Base-by-base conservation (phyloP, 2,329 filamentous ascomycete species). In the Sporothrix globosa region DNA sequence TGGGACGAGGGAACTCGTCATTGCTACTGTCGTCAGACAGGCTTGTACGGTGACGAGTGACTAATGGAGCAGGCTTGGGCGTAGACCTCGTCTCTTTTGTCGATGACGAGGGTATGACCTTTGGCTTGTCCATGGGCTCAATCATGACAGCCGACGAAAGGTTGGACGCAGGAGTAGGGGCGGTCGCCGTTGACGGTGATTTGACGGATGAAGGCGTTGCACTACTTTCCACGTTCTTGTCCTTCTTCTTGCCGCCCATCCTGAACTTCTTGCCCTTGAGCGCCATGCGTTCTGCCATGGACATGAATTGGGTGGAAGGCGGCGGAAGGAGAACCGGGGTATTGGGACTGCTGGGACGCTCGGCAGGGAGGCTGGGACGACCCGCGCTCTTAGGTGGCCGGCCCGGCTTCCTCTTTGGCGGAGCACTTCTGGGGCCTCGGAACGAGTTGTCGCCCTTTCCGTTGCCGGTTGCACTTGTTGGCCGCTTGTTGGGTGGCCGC, bases 221-320 rank as follows among this genome's bases (percentile, higher is more conserved):
- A 1, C 53, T 48, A 6, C 19, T 54, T 4, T 52, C 48, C 21
- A 5, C 19, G 9, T 54, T 46, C 6, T 14, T n/a, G 27, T 44
- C 39, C 14, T 27, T 30, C 46, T 24, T 52, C 44, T 70, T 54
- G 65, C 50, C 60, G 17, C 70, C 61, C 10, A 88, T 87, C 77
- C 82, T 86, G 73, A 88, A 82, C 68, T 81, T 83, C 76, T 82
- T 87, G 13, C 86, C 86, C 67, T 79, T 81, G 2, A 86, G 78
- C 46, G 82, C 84, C 81, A 87, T 84, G n/a, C 85, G 82, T 74
- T 88, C 86, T 50, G 83, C 82, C 83, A 88, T 83, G 6, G 86
- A 88, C 79, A 88, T 80, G 63, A 84, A 82, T 13, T 79, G 77
- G 13, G 75, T 75, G 3, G 60, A 75, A 73, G 41, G 70, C 19